Base-by-base conservation (phyloP, 306 rosid genomes). In the Begonia fuchsioides region DNA sequence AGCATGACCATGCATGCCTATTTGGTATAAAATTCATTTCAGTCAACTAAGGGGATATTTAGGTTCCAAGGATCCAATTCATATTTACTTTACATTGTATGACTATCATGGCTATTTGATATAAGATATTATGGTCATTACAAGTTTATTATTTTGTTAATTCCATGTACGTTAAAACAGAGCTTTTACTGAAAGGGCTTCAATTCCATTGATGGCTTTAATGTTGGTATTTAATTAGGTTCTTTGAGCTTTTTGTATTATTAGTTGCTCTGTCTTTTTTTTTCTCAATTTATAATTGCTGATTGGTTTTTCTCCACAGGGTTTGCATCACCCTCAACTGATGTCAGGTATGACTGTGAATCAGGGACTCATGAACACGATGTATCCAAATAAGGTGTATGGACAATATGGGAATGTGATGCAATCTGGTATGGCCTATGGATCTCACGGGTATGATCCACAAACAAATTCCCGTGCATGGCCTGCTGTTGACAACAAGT, bases 321-420 rank as follows among this genome's bases (percentile, higher is more conserved):
- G 95, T n/a, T 62, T 81, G 74, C 95, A 79, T 51, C 93, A 84
- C 48, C 93, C 95, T 10, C 81, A 90, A 59, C 95, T 93, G 38
- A 58, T 88, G 61, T 75, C 95, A 10, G 86, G 86, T 50, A 69
- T 88, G 69, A 82, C 72, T 43, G 50, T 87, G 15, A 50, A 73
- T 43, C 87, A 64, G 45, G 88, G 83, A 15, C 79, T 63, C 67
- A 74, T 78, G 2, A 85, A 75, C 44, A 70, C 90, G 59, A 75
- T 84, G 73, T 88, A 84, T 57, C 86, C 93, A 0, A 75, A 55
- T 80, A 88, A 79, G 62, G 19, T 81, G 49, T 90, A 84, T 38
- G 76, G 93, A 13, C 92, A 75, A 20, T 90, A 78, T 65, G 92
- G 94, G 32, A 81, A 71, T 51, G 12, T 85, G 1, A 72, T 81